Evolutionary conservation across 1,284 basidiomycete genomes (phyloP).

Genomic region (Ceratobasidium sp.): DNA sequence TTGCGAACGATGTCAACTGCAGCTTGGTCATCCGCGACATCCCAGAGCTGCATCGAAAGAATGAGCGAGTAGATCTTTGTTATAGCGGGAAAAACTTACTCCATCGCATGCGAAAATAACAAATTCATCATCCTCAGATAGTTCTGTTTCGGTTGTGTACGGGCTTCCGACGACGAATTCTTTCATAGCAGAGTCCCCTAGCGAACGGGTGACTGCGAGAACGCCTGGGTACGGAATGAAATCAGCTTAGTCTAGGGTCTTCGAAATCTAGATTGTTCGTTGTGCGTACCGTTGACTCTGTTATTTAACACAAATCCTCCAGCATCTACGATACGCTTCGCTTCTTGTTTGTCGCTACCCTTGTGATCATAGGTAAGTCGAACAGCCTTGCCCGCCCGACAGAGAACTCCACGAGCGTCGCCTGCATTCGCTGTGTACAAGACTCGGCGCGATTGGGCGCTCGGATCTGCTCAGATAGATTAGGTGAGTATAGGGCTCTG

Average conservation of each 20-base stretch:
- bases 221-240: conserved; percentile 66
- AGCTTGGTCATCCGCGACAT: conserved; percentile 92
- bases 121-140: conserved; percentile 93
- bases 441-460: conserved; percentile 70
- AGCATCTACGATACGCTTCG: conserved; percentile 96
- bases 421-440: conserved; percentile 98
- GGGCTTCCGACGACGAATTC: conserved; percentile 98
- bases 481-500: no score
- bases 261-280: conserved; percentile 35
- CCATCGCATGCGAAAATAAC: conserved; percentile 98
- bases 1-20: conserved; percentile 88
- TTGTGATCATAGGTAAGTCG: conserved; percentile 99
- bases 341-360: conserved; percentile 96
- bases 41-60: conserved; percentile 86
- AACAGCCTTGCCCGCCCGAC: conserved; percentile 90
- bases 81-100: conserved; percentile 66
- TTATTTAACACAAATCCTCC: conserved; percentile 99
- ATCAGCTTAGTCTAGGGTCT: background rate
- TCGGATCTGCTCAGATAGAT: conserved; percentile 17
- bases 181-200: conserved; percentile 99
- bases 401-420: conserved; percentile 90
- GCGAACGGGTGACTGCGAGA: conserved; percentile 93
- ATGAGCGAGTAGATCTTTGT: conserved; percentile 4
- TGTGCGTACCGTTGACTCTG: conserved; percentile 84
- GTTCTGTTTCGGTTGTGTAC: conserved; percentile 96